These are phyloP conservation scores for Pythium coloratum DNA, from an alignment of 352 stramenopile genomes.

Conservation along the genomic window DNA sequence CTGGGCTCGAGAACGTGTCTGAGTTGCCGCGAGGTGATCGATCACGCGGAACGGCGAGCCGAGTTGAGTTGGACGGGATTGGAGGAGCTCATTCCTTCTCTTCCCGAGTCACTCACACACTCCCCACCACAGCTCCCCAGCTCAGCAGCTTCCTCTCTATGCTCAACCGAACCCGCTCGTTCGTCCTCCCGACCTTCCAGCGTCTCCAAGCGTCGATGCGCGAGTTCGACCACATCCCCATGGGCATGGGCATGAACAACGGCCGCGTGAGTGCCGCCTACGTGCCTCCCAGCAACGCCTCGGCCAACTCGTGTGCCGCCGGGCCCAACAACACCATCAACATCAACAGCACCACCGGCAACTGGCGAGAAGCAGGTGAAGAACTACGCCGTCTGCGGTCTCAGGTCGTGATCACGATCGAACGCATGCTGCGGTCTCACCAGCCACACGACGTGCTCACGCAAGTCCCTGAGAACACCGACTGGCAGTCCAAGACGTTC, in stretches of 20 bases:
- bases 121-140: not conserved
- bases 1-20: not conserved
- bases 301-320: slow-evolving; percentile 10
- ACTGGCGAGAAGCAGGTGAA: slow-evolving; percentile 43
- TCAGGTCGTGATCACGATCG: slow-evolving; percentile 46
- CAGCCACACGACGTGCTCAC: slow-evolving; percentile 61
- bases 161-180: slow-evolving; percentile 41
- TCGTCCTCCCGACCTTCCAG: slow-evolving; percentile 45
- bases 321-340: slow-evolving; percentile 18
- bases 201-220: slow-evolving; percentile 50
- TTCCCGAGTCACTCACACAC: slow-evolving; percentile 3
- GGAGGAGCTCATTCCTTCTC: slow-evolving; percentile 29
- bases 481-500: slow-evolving; percentile 66
- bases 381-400: slow-evolving; percentile 49
- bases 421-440: slow-evolving; percentile 57
- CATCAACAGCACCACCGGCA: slow-evolving; percentile 19
- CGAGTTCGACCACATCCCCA: slow-evolving; percentile 38
- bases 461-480: slow-evolving; percentile 55
- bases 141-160: slow-evolving; percentile 27
- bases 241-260: slow-evolving; percentile 21
- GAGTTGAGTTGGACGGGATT: not conserved
- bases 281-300: slow-evolving; percentile 11
- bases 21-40: slow-evolving; percentile 6
- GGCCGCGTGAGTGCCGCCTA: slow-evolving; percentile 10
- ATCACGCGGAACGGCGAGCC: not conserved